A percentile compares a stretch with the other conserved stretches of the same genome.
These are phyloP conservation scores for Boletus rufocinnamomeus DNA, from an alignment of 768 basidiomycete genomes.

Conservation along the genomic window DNA sequence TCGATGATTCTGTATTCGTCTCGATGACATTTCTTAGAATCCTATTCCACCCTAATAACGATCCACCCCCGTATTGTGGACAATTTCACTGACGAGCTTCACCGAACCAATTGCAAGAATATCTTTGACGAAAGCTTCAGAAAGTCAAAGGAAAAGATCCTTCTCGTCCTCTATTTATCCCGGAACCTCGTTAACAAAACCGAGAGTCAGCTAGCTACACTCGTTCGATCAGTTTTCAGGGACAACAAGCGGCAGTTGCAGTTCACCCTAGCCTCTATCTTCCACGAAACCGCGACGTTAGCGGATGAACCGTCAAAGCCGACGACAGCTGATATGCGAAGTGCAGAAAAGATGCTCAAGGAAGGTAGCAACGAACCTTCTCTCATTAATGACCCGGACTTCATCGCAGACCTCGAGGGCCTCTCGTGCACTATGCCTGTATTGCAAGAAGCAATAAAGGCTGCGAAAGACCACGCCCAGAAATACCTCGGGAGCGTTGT, in stretches of 20 bases:
- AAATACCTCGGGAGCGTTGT: conserved; percentile 20
- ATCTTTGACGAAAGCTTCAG: conserved; percentile 23
- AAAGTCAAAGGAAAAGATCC: conserved; percentile 27
- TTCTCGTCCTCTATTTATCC: conserved; percentile 20
- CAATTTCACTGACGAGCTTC: conserved; percentile 22
- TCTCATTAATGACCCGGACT: conserved; percentile 24
- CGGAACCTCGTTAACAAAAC: conserved; percentile 16
- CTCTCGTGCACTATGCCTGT: conserved; percentile 13
- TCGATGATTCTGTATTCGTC: not conserved
- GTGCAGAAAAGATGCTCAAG: conserved; percentile 25
- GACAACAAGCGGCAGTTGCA: conserved; percentile 17
- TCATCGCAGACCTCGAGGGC: conserved; percentile 26
- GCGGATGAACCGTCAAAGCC: conserved; percentile 4
- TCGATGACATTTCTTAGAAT: conserved; percentile 11
- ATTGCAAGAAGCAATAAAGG: conserved; percentile 19
- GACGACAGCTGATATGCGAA: conserved; percentile 10
- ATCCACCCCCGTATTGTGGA: conserved; percentile 25
- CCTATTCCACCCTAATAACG: conserved; percentile 16
- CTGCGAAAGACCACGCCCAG: conserved; percentile 20
- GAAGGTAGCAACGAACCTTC: conserved; percentile 24
- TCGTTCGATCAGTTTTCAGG: conserved; percentile 18
- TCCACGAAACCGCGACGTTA: conserved; percentile 12
- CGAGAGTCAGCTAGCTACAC: conserved; percentile 13
- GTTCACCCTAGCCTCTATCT: conserved; percentile 17
- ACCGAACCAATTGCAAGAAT: conserved; percentile 13